Conservation (phyloP, 75 land plant species). For the Cryptomeria japonica region DNA sequence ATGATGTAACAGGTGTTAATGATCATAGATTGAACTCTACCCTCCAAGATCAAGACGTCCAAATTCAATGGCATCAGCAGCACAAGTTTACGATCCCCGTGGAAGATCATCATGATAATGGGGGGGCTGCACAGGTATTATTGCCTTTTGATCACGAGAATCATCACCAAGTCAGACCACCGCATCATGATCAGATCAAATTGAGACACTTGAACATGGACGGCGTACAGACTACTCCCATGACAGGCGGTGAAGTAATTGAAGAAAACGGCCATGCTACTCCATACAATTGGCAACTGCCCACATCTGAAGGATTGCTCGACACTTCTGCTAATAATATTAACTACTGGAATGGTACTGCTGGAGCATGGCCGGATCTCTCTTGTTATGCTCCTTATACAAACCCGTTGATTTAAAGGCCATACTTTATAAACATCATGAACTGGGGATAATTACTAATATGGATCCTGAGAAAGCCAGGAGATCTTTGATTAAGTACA, state of each 20-base stretch:
- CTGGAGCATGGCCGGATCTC: neutral
- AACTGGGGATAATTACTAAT: neutral
- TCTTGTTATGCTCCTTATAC: neutral
- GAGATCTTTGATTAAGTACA: neutral
- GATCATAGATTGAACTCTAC: neutral
- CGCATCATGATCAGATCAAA: conserved; percentile 4
- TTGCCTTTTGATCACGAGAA: conserved; percentile 1
- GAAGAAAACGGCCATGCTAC: conserved; percentile 4
- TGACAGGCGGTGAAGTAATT: neutral
- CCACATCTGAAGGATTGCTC: neutral
- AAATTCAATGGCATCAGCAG: neutral
- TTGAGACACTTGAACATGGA: neutral
- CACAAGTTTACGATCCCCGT: neutral
- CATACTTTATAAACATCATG: too few relatives aligned
- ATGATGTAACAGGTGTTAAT: neutral
- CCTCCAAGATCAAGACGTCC: neutral
- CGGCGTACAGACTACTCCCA: neutral
- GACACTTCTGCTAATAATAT: neutral
- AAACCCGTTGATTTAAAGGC: neutral
- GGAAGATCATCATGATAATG: neutral
- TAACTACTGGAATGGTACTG: conserved; percentile 7
- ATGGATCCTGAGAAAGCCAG: too few relatives aligned
- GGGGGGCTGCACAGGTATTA: neutral
- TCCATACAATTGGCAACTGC: conserved; percentile 5
- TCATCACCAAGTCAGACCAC: neutral